A percentile compares a stretch with the other conserved stretches of the same genome.
phyloP scores from a whole-genome alignment of 2,329 filamentous ascomycete genomes.

The Akanthomyces dipterigenus region DNA sequence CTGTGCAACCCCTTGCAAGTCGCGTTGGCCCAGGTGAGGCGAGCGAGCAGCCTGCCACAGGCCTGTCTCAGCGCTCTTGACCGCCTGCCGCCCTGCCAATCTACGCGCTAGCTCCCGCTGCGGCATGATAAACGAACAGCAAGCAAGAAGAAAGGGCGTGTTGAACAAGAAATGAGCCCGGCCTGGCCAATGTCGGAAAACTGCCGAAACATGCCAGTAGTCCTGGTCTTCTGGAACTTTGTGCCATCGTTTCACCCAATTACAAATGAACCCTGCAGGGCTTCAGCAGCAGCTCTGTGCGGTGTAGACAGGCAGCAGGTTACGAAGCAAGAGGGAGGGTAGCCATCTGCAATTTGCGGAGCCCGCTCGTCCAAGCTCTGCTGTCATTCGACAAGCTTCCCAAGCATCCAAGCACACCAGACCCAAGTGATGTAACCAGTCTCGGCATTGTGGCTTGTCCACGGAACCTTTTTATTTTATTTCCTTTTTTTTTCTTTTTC shows the following conservation, averaged over 20 bases:
- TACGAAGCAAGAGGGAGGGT: neutral
- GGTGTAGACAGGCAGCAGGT: neutral
- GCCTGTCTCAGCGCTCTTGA: neutral
- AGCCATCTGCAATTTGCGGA: neutral
- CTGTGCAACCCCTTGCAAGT: neutral
- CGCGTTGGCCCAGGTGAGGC: neutral
- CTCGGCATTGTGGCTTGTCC: neutral
- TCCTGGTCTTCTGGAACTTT: neutral
- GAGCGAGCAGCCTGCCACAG: neutral
- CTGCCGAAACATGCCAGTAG: neutral
- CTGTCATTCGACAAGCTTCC: neutral
- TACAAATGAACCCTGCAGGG: slow-evolving; percentile 2
- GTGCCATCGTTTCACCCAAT: neutral
- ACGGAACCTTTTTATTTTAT: neutral
- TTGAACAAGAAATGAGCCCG: neutral
- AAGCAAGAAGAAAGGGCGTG: no score
- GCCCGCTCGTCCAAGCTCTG: neutral
- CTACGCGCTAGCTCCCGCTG: neutral
- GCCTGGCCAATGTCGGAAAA: neutral
- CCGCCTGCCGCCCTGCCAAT: neutral
- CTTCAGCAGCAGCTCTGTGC: slow-evolving; percentile 2
- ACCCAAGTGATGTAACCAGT: neutral
- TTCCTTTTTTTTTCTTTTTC: neutral
- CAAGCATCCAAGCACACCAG: neutral
- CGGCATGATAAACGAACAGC: neutral